These are phyloP conservation scores for Cenchrus fungigraminus DNA, from an alignment of 176 grass and related monocot genomes.

Conservation along the genomic window DNA sequence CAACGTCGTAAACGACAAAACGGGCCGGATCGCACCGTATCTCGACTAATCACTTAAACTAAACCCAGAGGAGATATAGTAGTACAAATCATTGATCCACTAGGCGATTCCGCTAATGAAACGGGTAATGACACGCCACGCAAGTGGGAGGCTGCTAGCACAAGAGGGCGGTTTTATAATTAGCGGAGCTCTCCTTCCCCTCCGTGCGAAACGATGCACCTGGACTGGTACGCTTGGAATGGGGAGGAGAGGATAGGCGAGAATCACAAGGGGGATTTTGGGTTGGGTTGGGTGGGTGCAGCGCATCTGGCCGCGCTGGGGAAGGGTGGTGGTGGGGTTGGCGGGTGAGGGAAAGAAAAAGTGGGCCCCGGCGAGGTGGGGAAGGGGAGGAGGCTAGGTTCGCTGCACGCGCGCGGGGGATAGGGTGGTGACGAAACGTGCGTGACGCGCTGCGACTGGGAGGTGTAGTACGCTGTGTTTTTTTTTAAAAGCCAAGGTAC, in stretches of 20 bases:
- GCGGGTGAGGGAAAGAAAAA: slow-evolving; percentile 1
- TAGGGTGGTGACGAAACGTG: not conserved
- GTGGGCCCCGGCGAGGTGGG: not conserved
- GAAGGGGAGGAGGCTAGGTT: not conserved
- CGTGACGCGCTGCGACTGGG: not conserved
- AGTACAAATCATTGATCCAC: slow-evolving; percentile 24
- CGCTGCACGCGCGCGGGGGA: not conserved
- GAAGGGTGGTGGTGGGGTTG: not conserved
- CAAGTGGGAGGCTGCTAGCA: not conserved
- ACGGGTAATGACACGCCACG: not conserved
- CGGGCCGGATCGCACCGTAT: not conserved
- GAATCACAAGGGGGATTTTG: slow-evolving; percentile 4
- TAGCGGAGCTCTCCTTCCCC: not conserved
- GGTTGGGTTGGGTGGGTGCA: not conserved
- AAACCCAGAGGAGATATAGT: not conserved
- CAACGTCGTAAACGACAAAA: not conserved
- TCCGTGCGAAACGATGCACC: not conserved
- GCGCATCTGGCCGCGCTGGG: not conserved
- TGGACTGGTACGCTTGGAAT: not conserved
- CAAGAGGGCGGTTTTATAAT: not conserved
- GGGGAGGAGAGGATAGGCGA: not conserved
- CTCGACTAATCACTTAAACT: not conserved
- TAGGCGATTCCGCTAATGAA: not conserved
- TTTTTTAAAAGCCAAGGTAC: too few species aligned
- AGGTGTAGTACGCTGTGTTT: too few species aligned